Evolutionary conservation across 768 basidiomycete genomes (phyloP).

Genomic region (Suillus subluteus): DNA sequence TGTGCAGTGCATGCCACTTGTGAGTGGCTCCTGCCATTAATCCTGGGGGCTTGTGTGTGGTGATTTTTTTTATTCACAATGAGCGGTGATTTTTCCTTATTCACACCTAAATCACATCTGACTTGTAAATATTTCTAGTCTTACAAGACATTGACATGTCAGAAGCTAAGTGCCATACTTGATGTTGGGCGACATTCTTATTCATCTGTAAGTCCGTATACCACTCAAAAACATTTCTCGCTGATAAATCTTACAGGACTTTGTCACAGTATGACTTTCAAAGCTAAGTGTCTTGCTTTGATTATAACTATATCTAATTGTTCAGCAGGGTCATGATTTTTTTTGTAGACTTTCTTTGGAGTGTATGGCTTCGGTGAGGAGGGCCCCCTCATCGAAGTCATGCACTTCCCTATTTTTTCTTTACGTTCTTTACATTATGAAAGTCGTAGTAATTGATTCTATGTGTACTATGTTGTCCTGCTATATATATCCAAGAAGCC

Average conservation of each 20-base stretch:
- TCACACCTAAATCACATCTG: neutral
- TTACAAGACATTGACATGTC: neutral
- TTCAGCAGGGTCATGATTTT: neutral
- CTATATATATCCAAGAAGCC: too few species aligned
- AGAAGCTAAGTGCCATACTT: neutral
- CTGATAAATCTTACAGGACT: neutral
- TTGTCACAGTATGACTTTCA: neutral
- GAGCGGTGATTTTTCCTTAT: too few species aligned
- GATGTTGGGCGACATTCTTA: neutral
- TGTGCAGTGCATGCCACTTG: too few species aligned
- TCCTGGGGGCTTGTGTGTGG: too few species aligned
- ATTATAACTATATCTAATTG: neutral
- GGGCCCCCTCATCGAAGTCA: neutral
- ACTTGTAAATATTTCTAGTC: too few species aligned
- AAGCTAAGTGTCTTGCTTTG: neutral
- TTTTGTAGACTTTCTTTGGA: neutral
- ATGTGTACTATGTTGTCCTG: neutral
- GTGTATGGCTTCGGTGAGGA: neutral
- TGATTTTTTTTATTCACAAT: slow-evolving; percentile 4
- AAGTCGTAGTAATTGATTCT: neutral
- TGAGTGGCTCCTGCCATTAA: too few species aligned
- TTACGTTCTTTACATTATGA: neutral
- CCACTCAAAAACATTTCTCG: neutral
- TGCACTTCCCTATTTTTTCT: neutral
- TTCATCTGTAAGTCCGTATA: neutral